Base-by-base conservation (phyloP, 148 eudicot genomes). In the Euryodendron excelsum region DNA sequence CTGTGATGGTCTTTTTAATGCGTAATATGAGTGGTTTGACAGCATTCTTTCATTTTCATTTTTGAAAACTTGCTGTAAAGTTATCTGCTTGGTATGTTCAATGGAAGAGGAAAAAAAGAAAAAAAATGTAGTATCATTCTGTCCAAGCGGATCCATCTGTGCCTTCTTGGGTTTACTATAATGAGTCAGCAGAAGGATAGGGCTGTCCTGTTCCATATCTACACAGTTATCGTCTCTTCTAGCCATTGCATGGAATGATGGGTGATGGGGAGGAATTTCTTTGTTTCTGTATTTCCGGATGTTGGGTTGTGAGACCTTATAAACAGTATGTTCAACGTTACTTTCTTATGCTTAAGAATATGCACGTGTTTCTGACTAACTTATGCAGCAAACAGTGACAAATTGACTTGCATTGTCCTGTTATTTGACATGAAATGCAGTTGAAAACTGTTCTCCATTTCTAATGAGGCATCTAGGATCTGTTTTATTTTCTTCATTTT, bases 91-190 rank as follows among this genome's bases (percentile, higher is more conserved):
- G 9, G 30, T 52, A 33, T 21, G 11, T 73, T 59, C 3, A 25
- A 15, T 33, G 65, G 77, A 27, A 23, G 65, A 58, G 77, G 77
- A 18, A 58, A 56, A 53, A 55, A 59, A 31, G 77, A 34, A 72
- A 37, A 55, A 31, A 41, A 52, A 52, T 5, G 18, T 36, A 21
- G 41, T 53, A 73, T 56, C 33, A 23, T 56, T 71, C 61, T 56
- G 33, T 73, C 62, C 75, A 53, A 72, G 28, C 36, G 44, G 75
- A 72, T 52, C 60, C 62, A 53, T 45, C 58, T 45, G 15, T 27
- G 28, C 74, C 74, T 30, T 71, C 28, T 71, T 52, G 61, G 75
- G 13, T 31, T 20, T 56, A 52, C 44, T 53, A 72, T 53, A 53
- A 53, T 73, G 65, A 34, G 34, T 55, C 6, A 2, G 65, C 61